phyloP scores from a whole-genome alignment of 192 early-diverging fungal species.

The Podila epigama region DNA sequence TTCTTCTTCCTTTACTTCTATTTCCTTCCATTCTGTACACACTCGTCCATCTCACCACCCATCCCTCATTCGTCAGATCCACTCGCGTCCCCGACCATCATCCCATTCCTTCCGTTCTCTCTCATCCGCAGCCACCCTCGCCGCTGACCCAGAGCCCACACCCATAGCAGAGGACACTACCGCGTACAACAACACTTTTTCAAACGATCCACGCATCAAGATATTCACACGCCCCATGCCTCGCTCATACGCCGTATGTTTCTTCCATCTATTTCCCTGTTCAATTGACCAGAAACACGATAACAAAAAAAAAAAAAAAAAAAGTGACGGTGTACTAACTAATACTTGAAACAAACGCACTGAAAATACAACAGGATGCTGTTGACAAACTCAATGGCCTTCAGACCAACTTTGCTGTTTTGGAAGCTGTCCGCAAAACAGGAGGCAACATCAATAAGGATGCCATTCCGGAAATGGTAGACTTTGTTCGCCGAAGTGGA shows the following conservation, averaged over 20 bases:
- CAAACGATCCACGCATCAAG: constrained; percentile 22
- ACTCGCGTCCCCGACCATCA: background rate
- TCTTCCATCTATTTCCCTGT: background rate
- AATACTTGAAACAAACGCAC: no score
- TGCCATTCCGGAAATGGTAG: constrained; percentile 71
- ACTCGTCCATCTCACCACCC: background rate
- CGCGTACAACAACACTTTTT: no score
- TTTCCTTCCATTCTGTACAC: background rate
- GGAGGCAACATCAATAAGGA: constrained; percentile 64
- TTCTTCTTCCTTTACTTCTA: background rate
- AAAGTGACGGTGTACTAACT: background rate
- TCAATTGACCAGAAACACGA: background rate
- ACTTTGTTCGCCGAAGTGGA: constrained; percentile 72
- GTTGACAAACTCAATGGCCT: constrained; percentile 81
- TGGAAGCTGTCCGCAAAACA: constrained; percentile 76
- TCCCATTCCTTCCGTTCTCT: background rate
- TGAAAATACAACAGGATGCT: no score
- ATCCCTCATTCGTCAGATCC: background rate
- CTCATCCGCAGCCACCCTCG: background rate
- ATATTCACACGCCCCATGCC: constrained; percentile 40
- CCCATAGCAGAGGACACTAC: background rate
- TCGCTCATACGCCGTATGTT: constrained; percentile 42
- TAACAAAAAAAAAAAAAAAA: background rate
- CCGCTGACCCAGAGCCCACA: background rate
- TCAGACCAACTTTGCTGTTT: constrained; percentile 85